phyloP scores from a whole-genome alignment of 108 stramenopile species.

The Cyclotella sp. region DNA sequence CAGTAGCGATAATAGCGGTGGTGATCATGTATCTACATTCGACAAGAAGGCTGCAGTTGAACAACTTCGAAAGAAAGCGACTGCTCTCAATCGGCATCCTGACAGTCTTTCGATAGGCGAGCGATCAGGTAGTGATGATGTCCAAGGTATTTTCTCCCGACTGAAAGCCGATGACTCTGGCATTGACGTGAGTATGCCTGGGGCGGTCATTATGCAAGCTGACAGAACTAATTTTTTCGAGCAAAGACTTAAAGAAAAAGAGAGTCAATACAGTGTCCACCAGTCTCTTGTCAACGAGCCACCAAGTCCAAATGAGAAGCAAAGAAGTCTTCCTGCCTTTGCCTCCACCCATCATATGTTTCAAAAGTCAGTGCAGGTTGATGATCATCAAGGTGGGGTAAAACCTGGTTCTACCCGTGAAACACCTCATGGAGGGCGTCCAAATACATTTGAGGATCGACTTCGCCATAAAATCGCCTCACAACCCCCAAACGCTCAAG shows the following conservation, averaged over 20 bases:
- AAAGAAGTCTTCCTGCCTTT: too few relatives aligned
- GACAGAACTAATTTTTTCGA: neutral
- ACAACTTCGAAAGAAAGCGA: neutral
- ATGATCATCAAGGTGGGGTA: too few relatives aligned
- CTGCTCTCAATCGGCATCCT: too few relatives aligned
- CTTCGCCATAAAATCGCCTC: too few relatives aligned
- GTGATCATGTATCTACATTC: neutral
- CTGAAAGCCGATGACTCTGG: neutral
- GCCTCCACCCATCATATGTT: too few relatives aligned
- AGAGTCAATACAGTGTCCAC: neutral
- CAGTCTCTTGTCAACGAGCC: too few relatives aligned
- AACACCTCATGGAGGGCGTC: neutral
- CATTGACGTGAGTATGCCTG: neutral
- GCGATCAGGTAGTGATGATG: neutral
- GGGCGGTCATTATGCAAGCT: neutral
- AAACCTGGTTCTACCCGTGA: neutral
- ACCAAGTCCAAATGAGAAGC: too few relatives aligned
- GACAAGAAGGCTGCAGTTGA: neutral
- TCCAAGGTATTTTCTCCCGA: neutral
- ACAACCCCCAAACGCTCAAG: too few relatives aligned
- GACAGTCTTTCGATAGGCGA: neutral
- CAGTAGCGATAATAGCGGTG: neutral
- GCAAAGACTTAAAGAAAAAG: neutral
- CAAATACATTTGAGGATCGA: too few relatives aligned
- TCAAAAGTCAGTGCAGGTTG: too few relatives aligned